Base-by-base conservation (phyloP, 2,329 filamentous ascomycete species). In the Lanzia echinophila region DNA sequence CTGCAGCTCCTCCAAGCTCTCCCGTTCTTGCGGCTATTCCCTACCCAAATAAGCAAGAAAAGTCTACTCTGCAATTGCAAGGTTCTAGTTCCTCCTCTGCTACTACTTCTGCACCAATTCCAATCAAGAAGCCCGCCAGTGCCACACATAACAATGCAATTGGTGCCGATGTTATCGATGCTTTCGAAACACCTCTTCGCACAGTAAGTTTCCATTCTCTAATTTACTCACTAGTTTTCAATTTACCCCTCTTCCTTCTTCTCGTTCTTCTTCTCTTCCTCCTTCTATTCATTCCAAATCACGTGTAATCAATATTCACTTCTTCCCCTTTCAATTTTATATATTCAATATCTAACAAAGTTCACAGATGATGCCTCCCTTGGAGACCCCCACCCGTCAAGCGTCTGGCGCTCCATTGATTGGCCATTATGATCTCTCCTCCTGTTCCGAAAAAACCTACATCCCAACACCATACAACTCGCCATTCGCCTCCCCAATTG, bases 401-500 rank as follows among this genome's bases (percentile, higher is more conserved):
- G 12, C 17, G 3, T 8, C 38, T 6, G 4, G 4, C 17, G 20
- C 19, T 19, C 33, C 22, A 22, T 31, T 47, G 10, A 38, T 34
- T 42, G 7, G n/a, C 24, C 50, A 53, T 7, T 53, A 48, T 3
- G 31, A 17, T 34, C 38, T 52, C 10, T 52, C 53, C 2, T 52
- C 48, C 10, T 55, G 48, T 34, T 47, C 53, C 6, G 12, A 42
- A 2, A 46, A 10, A 17, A 17, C 41, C 15, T 42, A 47, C 19
- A 33, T 52, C 10, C 42, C 53, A 15, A 52, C 47, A 2, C 41
- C 53, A 33, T 52, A 41, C 19, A 55, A 55, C 6, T 45, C 47
- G 0, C 48, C 42, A 31, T 47, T 19, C 8, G 19, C 22, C 20
- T 24, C 34, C 5, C 10, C 36, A 13, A 43, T n/a, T 19, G 24